phyloP scores from a whole-genome alignment of 2,329 filamentous ascomycete species.

The Tolypocladium guangdongense region DNA sequence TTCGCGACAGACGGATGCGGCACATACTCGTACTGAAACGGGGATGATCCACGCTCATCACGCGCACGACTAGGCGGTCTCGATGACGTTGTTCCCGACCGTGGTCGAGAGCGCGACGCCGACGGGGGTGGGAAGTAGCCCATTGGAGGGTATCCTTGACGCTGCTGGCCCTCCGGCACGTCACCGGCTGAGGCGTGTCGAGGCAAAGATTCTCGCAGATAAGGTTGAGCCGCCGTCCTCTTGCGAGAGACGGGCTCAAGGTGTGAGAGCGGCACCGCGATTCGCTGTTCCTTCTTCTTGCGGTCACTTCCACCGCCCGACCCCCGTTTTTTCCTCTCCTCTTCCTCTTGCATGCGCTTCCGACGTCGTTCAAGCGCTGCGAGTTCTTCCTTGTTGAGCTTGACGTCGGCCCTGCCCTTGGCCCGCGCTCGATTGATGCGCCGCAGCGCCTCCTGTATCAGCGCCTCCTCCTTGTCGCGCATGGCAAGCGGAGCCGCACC shows the following conservation, averaged over 20 bases:
- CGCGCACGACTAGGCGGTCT: conserved; percentile 20
- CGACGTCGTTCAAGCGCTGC: conserved; percentile 63
- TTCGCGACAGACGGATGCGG: conserved; percentile 18
- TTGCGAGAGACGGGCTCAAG: conserved; percentile 32
- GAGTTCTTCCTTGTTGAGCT: conserved; percentile 68
- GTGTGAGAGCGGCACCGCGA: conserved; percentile 42
- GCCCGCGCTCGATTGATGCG: conserved; percentile 70
- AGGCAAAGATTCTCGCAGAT: conserved; percentile 23
- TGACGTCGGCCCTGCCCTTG: conserved; percentile 68
- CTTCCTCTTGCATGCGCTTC: conserved; percentile 44
- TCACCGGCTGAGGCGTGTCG: conserved; percentile 27
- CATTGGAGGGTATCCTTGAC: conserved; percentile 31
- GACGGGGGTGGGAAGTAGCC: conserved; percentile 40
- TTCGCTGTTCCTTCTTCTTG: conserved; percentile 33
- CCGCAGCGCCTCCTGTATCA: conserved; percentile 68
- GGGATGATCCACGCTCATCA: conserved; percentile 27
- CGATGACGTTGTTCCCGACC: conserved; percentile 31
- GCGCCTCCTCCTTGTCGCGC: conserved; percentile 58
- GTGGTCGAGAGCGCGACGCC: conserved; percentile 27
- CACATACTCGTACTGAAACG: conserved; percentile 35
- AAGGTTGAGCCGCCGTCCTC: conserved; percentile 12
- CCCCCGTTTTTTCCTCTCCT: conserved; percentile 55
- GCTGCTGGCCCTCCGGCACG: conserved; percentile 23
- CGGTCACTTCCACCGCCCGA: conserved; percentile 18
- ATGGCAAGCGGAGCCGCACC: conserved; percentile 46